Conservation (phyloP, 495 filamentous ascomycete genomes). For the Xylaria castorea region DNA sequence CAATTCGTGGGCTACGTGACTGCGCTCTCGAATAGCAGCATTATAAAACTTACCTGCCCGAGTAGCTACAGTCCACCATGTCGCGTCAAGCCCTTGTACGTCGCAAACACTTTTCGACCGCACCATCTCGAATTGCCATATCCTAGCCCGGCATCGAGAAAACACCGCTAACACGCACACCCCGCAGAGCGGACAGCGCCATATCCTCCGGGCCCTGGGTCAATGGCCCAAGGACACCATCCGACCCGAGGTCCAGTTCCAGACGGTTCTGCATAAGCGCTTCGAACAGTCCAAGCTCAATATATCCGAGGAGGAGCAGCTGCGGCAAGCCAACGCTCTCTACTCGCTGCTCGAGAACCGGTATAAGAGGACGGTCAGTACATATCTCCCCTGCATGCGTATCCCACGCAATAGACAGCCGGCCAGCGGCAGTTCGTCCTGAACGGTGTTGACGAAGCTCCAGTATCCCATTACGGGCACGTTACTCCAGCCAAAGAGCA, state of each 20-base stretch:
- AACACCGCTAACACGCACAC: constrained; percentile 30
- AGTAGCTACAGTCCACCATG: constrained; percentile 28
- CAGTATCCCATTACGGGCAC: constrained; percentile 69
- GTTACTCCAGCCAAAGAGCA: constrained; percentile 72
- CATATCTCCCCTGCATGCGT: neutral
- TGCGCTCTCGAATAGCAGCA: neutral
- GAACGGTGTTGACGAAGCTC: constrained; percentile 8
- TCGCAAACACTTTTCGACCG: neutral
- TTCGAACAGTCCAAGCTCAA: constrained; percentile 53
- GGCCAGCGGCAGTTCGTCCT: neutral
- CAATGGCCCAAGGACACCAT: constrained; percentile 82
- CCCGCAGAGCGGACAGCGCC: constrained; percentile 52
- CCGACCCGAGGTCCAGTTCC: constrained; percentile 79
- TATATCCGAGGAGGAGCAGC: constrained; percentile 41
- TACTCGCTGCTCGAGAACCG: constrained; percentile 77
- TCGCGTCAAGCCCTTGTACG: constrained; percentile 40
- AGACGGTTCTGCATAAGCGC: constrained; percentile 68
- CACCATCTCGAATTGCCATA: neutral
- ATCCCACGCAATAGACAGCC: neutral
- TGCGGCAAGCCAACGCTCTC: constrained; percentile 72
- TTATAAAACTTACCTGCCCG: neutral
- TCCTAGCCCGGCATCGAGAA: neutral
- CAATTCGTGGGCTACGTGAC: neutral
- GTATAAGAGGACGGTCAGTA: constrained; percentile 65
- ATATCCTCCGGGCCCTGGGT: constrained; percentile 70